These are phyloP conservation scores for Trichoderma asperellum DNA, from an alignment of 2,329 filamentous ascomycete genomes.

Conservation along the genomic window DNA sequence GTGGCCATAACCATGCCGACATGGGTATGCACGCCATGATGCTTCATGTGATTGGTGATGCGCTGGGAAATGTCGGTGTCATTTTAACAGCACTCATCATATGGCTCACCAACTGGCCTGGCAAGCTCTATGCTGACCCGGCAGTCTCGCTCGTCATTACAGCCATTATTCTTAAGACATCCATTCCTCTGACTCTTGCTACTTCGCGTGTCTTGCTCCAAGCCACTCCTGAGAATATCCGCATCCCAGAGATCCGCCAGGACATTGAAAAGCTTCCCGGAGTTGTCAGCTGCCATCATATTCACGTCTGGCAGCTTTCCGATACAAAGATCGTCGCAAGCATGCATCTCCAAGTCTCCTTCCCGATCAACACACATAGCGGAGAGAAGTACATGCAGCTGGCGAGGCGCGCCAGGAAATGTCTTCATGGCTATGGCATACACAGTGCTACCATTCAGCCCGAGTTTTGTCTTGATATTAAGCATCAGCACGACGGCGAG, in stretches of 20 bases:
- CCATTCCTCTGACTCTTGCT: conserved; percentile 77
- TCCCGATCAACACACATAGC: conserved; percentile 82
- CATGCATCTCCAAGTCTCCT: conserved; percentile 89
- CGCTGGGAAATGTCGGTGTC: conserved; percentile 83
- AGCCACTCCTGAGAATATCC: conserved; percentile 86
- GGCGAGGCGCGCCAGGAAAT: conserved; percentile 78
- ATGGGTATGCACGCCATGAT: conserved; percentile 94
- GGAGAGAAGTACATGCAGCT: conserved; percentile 87
- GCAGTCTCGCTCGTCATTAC: conserved; percentile 94
- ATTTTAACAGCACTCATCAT: conserved; percentile 84
- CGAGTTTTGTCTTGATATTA: conserved; percentile 70
- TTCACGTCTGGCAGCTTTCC: conserved; percentile 97
- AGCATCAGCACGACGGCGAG: conserved; percentile 47
- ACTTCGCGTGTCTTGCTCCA: conserved; percentile 89
- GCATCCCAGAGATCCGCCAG: conserved; percentile 85
- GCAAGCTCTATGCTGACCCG: conserved; percentile 87
- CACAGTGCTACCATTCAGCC: conserved; percentile 98
- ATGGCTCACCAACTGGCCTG: conserved; percentile 83
- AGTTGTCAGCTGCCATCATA: conserved; percentile 88
- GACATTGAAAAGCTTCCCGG: conserved; percentile 86
- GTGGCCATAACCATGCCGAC: conserved; percentile 80
- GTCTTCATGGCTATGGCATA: conserved; percentile 93
- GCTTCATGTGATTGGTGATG: conserved; percentile 78
- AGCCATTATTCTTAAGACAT: conserved; percentile 72
- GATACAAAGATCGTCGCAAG: conserved; percentile 94